A percentile compares a stretch with the other conserved stretches of the same genome.
Evolutionary conservation across 768 basidiomycete genomes (phyloP).

Genomic region (Amylocystis lapponica): DNA sequence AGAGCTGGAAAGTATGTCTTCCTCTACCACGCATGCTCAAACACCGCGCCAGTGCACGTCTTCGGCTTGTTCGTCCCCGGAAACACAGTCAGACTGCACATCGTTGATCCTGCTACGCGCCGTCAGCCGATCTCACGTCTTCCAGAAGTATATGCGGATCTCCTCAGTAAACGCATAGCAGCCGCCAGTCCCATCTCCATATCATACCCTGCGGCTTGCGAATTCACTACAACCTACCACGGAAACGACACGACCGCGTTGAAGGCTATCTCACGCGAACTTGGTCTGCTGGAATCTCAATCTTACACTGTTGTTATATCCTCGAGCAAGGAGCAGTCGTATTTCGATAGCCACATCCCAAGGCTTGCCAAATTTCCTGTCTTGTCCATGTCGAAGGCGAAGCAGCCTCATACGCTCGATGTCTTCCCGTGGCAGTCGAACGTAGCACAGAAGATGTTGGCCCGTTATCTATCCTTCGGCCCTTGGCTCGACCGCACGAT

Average conservation of each 20-base stretch:
- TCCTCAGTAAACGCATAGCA: conserved; percentile 45
- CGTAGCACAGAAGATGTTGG: conserved; percentile 78
- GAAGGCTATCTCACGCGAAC: conserved; percentile 82
- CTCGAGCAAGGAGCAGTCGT: conserved; percentile 76
- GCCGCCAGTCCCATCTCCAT: conserved; percentile 41
- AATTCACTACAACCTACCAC: conserved; percentile 72
- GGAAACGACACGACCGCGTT: conserved; percentile 73
- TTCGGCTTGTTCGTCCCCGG: conserved; percentile 82
- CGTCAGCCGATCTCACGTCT: conserved; percentile 78
- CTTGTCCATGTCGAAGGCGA: conserved; percentile 80
- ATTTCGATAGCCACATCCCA: conserved; percentile 69
- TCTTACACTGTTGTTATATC: conserved; percentile 77
- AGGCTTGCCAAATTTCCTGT: conserved; percentile 83
- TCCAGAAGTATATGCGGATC: conserved; percentile 65
- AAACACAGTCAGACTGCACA: conserved; percentile 67
- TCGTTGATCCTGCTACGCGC: conserved; percentile 87
- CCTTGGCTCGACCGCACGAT: conserved; percentile 75
- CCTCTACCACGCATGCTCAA: conserved; percentile 81
- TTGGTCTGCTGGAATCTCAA: conserved; percentile 68
- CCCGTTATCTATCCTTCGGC: conserved; percentile 73
- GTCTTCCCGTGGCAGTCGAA: conserved; percentile 87
- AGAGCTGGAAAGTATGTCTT: conserved; percentile 71
- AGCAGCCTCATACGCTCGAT: conserved; percentile 64
- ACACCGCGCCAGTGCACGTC: conserved; percentile 71
- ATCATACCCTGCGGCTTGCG: conserved; percentile 55